A percentile compares a stretch with the other conserved stretches of the same genome.
Evolutionary conservation across 495 filamentous ascomycete species (phyloP).

Genomic region (Penicillium chermesinum): DNA sequence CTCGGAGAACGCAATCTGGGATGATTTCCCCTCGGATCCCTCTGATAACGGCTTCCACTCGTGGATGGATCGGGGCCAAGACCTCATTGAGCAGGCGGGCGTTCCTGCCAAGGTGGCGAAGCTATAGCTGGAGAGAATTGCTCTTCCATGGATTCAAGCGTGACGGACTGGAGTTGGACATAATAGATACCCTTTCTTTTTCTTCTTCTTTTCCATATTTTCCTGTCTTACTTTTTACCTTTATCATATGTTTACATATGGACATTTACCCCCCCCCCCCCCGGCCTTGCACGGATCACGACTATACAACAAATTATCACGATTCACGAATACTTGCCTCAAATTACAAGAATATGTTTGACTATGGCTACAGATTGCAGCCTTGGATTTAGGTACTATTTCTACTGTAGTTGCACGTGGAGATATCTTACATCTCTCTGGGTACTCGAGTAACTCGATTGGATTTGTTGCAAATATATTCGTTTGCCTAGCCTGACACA

Average conservation of each 20-base stretch:
- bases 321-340: slow-evolving; percentile 18
- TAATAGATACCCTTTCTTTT: slow-evolving; percentile 36
- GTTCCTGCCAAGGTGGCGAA: slow-evolving; percentile 34
- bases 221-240: slow-evolving; percentile 3
- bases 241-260: slow-evolving; percentile 3
- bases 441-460: not conserved
- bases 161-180: slow-evolving; percentile 26
- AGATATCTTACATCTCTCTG: not conserved
- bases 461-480: not conserved
- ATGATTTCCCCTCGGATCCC: slow-evolving; percentile 41
- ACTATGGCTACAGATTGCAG: not conserved
- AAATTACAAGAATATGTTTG: not conserved
- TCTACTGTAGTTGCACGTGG: slow-evolving; percentile 1
- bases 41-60: slow-evolving; percentile 38
- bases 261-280: not conserved
- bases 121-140: slow-evolving; percentile 5
- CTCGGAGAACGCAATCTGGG: slow-evolving; percentile 39
- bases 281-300: slow-evolving; percentile 19
- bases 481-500: not conserved
- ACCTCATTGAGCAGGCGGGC: slow-evolving; percentile 43
- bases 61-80: slow-evolving; percentile 39
- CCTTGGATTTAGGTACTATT: slow-evolving; percentile 3
- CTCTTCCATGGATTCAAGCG: slow-evolving; percentile 6
- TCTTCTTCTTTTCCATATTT: slow-evolving; percentile 12
- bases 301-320: slow-evolving; percentile 13